A percentile compares a stretch with the other conserved stretches of the same genome.
Conservation (phyloP, 306 rosid species). For the Castanea sativa region DNA sequence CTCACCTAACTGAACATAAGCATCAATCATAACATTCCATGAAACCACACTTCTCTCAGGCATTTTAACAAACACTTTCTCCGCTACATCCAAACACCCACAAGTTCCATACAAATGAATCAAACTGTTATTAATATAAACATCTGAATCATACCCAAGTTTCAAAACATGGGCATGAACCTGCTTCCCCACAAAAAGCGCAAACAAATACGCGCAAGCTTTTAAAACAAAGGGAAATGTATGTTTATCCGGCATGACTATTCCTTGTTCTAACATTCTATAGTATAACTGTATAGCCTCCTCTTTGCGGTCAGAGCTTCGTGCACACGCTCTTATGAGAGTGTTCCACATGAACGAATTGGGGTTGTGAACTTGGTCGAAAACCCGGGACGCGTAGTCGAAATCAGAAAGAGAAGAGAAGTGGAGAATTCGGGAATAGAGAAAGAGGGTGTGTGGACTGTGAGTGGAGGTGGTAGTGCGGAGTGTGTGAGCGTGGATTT, state of each 20-base stretch:
- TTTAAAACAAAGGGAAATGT: conserved; percentile 74
- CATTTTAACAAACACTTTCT: conserved; percentile 52
- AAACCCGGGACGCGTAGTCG: conserved; percentile 54
- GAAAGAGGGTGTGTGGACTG: conserved; percentile 45
- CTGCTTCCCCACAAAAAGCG: conserved; percentile 64
- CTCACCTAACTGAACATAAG: conserved; percentile 45
- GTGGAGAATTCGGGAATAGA: conserved; percentile 52
- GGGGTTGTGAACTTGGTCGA: conserved; percentile 43
- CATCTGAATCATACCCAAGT: conserved; percentile 59
- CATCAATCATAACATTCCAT: conserved; percentile 80
- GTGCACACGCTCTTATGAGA: conserved; percentile 65
- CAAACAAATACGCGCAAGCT: conserved; percentile 68
- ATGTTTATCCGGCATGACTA: conserved; percentile 47
- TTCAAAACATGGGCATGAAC: conserved; percentile 57
- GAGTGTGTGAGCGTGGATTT: conserved; percentile 70
- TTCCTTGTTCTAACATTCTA: conserved; percentile 46
- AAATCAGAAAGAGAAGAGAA: conserved; percentile 39
- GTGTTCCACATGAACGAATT: conserved; percentile 89
- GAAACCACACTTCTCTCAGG: conserved; percentile 58
- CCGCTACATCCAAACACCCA: conserved; percentile 57
- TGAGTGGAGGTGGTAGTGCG: conserved; percentile 46
- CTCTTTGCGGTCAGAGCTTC: conserved; percentile 39
- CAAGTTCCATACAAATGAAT: conserved; percentile 75
- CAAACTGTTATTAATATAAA: conserved; percentile 63
- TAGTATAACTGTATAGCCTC: conserved; percentile 44